These are phyloP conservation scores for Mercurialis annua DNA, from an alignment of 345 rosid genomes.

Conservation along the genomic window DNA sequence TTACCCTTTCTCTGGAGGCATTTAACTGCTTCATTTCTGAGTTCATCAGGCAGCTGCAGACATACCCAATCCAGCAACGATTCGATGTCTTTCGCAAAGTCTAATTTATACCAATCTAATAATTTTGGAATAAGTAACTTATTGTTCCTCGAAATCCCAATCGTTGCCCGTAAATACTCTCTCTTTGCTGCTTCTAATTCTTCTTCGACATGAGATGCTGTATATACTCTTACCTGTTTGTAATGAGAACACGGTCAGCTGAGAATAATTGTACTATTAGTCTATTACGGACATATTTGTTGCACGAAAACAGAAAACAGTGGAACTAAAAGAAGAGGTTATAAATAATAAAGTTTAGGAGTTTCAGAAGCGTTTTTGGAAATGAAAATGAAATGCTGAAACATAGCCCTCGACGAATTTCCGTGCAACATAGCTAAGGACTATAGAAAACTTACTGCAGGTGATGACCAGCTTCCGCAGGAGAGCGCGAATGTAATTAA, in stretches of 20 bases:
- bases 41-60: constrained; percentile 67
- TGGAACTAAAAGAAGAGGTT: too few species aligned
- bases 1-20: constrained; percentile 49
- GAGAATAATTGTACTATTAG: too few species aligned
- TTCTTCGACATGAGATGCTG: constrained; percentile 63
- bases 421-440: too few species aligned
- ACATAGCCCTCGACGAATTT: too few species aligned
- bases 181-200: constrained; percentile 75
- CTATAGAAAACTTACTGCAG: constrained; percentile 72
- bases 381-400: too few species aligned
- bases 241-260: too few species aligned
- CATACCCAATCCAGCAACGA: constrained; percentile 85
- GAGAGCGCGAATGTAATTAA: constrained; percentile 81
- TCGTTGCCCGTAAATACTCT: constrained; percentile 79
- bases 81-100: constrained; percentile 77
- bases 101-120: constrained; percentile 85
- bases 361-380: too few species aligned
- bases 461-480: constrained; percentile 97
- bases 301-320: too few species aligned
- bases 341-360: too few species aligned
- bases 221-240: constrained; percentile 88
- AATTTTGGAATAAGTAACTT: constrained; percentile 76
- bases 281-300: too few species aligned
- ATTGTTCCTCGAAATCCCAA: constrained; percentile 64
- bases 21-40: constrained; percentile 54